Evolutionary conservation across 345 rosid species (phyloP), one percentile per base, ranked within the genome.

Genomic region (Trapa incisa): DNA sequence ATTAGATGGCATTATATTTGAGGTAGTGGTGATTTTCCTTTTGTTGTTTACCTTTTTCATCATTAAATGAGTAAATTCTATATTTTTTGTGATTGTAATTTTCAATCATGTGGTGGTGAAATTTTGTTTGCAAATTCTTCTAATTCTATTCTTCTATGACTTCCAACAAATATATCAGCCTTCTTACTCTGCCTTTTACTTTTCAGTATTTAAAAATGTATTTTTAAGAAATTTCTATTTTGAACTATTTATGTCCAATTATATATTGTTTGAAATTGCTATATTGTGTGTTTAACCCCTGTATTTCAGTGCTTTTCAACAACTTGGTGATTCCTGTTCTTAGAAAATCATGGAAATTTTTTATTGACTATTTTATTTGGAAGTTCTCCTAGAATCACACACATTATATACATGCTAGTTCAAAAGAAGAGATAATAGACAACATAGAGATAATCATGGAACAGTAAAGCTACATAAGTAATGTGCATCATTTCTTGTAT

Each of bases 1-100:
- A 65, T 77, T 95, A 74, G 99, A 95, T 77, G 96, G 99, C 66
- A 91, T 95, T 60, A 91, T 89, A 56, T 83, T 95, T 72, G 96
- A 91, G 97, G 99, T 91, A 69, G 37, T 65, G 35, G 1, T 1
- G 11, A 15, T 32, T 33, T 35, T 7, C 63, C 17, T 58, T 11
- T 0, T 29, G 5, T 6, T 10, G 11, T 32, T 58, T 37, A 12
- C 63, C 3, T 58, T 58, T 9, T 57, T 32, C 5, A 32, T n/a
- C 22, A 54, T 2, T 8, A 1, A 29, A 32, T 15, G 37, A 38
- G 9, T 37, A 8, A 58, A 29, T 9, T 58, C 11, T 58, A 32
- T 9, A 13, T 3, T 8, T 58, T 54, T 54, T n/a, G 5, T 54
- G n/a, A 54, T 13, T 45, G 33, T 8, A 22, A n/a, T 54, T 54